These are phyloP conservation scores for Primulina tabacum DNA, from an alignment of 257 asterid genomes.

Conservation along the genomic window DNA sequence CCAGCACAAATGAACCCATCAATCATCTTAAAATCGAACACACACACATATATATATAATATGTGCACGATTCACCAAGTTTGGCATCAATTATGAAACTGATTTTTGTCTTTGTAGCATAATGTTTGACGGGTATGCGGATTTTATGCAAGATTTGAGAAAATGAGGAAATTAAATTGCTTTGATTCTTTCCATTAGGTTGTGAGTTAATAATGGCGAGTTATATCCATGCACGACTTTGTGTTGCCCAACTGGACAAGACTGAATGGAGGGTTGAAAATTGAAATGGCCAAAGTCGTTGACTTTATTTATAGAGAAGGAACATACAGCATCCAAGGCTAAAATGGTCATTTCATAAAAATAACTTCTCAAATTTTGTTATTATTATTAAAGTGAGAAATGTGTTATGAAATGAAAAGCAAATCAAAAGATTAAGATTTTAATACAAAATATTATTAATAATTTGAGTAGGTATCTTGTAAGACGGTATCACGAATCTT, in stretches of 20 bases:
- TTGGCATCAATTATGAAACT: conserved; percentile 20
- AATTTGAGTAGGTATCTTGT: too few species aligned
- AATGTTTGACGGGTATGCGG: conserved; percentile 7
- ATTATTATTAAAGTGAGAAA: too few species aligned
- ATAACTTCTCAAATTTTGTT: neutral
- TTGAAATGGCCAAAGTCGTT: neutral
- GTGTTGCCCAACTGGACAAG: neutral
- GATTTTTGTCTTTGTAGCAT: neutral
- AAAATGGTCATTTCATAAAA: neutral
- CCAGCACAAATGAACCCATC: conserved; percentile 1
- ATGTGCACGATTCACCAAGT: neutral
- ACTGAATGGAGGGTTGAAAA: neutral
- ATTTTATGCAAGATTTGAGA: conserved; percentile 13
- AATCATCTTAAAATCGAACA: neutral
- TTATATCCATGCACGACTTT: conserved; percentile 4
- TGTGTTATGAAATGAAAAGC: too few species aligned
- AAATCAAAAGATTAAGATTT: too few species aligned
- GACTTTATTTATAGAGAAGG: neutral
- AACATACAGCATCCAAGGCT: neutral
- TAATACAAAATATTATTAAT: too few species aligned
- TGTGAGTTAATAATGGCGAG: neutral
- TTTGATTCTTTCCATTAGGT: neutral
- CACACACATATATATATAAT: neutral
- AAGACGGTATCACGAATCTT: too few species aligned
- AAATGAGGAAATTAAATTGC: conserved; percentile 9